Evolutionary conservation across 2,329 filamentous ascomycete genomes (phyloP).

Genomic region (Phaeosphaeria sp.): DNA sequence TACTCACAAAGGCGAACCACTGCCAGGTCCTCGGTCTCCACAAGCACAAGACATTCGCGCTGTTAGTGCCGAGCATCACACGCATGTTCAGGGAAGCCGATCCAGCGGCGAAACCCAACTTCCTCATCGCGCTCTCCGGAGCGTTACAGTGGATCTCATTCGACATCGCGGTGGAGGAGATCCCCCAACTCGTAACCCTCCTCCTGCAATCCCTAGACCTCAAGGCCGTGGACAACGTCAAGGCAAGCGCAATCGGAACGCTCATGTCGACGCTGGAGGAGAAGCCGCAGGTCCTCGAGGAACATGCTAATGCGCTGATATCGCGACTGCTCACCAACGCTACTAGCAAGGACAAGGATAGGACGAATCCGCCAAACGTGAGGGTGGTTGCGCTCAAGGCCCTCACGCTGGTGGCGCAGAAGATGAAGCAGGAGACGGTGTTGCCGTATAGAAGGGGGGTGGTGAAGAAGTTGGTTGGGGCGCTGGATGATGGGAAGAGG

Average conservation of each 20-base stretch:
- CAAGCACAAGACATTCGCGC: conserved; percentile 69
- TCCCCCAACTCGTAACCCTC: conserved; percentile 64
- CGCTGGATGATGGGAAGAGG: conserved; percentile 69
- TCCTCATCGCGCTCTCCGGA: conserved; percentile 68
- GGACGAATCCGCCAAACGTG: conserved; percentile 48
- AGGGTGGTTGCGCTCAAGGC: conserved; percentile 57
- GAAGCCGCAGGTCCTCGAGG: conserved; percentile 60
- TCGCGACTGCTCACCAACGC: conserved; percentile 60
- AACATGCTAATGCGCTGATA: conserved; percentile 65
- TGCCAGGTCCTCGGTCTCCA: conserved; percentile 67
- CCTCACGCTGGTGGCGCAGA: conserved; percentile 55
- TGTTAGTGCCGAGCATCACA: conserved; percentile 64
- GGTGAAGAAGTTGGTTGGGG: conserved; percentile 60
- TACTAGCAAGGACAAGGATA: conserved; percentile 22
- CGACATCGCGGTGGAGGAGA: conserved; percentile 64
- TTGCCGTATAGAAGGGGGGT: conserved; percentile 65
- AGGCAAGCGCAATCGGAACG: conserved; percentile 66
- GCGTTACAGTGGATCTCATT: conserved; percentile 67
- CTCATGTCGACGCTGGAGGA: conserved; percentile 65
- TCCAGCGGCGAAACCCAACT: conserved; percentile 61
- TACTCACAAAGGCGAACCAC: conserved; percentile 66
- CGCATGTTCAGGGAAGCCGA: conserved; percentile 57
- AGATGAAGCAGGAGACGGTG: conserved; percentile 59
- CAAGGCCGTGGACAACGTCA: conserved; percentile 59
- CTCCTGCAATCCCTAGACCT: conserved; percentile 70